Conservation (phyloP, 306 rosid genomes). For the Gastrolobium villosum region DNA sequence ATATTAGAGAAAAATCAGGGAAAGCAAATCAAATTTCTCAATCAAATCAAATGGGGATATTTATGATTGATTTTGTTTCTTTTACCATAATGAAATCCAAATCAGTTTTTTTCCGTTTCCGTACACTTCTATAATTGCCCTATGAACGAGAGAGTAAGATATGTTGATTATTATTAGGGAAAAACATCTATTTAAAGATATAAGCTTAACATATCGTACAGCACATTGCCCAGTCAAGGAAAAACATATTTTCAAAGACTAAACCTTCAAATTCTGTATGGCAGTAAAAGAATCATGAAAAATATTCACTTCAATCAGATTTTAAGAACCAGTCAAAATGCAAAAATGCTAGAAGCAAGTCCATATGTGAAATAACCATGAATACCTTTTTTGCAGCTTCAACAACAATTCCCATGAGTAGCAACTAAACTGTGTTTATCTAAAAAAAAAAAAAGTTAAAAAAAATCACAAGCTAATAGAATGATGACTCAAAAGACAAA, state of each 20-base stretch:
- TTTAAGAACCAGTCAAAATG: slow-evolving; percentile 7
- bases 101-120: no score
- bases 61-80: no score
- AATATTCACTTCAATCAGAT: slow-evolving; percentile 14
- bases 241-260: slow-evolving; percentile 30
- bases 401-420: slow-evolving; percentile 78
- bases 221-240: not conserved
- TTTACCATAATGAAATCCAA: no score
- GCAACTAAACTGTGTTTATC: slow-evolving; percentile 44
- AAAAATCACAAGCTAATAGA: slow-evolving; percentile 20
- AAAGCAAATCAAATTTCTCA: no score
- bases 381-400: slow-evolving; percentile 74
- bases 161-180: no score
- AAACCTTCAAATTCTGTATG: slow-evolving; percentile 30
- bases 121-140: no score
- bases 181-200: no score
- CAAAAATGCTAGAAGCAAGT: slow-evolving; percentile 16
- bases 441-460: slow-evolving; percentile 40
- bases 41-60: no score
- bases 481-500: slow-evolving; percentile 11
- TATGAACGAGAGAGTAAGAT: no score
- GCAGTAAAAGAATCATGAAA: not conserved
- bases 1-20: no score
- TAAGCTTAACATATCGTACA: no score
- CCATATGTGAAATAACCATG: slow-evolving; percentile 19